A percentile compares a stretch with the other conserved stretches of the same genome.
Conservation (phyloP, 805 yeast genomes). For the Metschnikowia continentalis region DNA sequence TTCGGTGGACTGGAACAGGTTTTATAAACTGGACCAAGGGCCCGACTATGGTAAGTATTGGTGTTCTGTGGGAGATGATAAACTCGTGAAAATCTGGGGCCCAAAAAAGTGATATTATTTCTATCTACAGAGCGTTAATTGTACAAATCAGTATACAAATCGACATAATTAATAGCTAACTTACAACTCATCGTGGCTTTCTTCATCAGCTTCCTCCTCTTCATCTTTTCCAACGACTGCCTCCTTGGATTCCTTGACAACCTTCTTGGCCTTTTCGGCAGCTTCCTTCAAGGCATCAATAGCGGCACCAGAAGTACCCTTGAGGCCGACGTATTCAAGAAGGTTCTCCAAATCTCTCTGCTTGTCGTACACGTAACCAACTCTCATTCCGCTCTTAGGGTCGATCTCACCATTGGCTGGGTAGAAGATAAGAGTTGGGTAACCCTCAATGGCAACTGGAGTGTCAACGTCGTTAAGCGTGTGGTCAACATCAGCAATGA, state of each 20-base stretch:
- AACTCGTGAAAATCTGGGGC: conserved; percentile 65
- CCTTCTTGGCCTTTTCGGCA: conserved; percentile 17
- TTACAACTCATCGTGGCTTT: conserved; percentile 39
- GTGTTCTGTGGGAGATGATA: conserved; percentile 87
- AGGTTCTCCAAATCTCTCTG: conserved; percentile 71
- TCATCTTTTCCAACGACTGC: conserved; percentile 12
- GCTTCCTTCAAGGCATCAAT: conserved; percentile 35
- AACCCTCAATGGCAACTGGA: conserved; percentile 64
- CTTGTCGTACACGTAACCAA: conserved; percentile 61
- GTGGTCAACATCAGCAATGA: conserved; percentile 85
- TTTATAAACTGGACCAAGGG: conserved; percentile 17
- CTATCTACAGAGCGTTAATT: not conserved
- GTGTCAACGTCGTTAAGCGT: conserved; percentile 84
- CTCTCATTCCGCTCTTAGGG: conserved; percentile 40
- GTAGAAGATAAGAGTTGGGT: conserved; percentile 87
- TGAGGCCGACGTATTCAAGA: conserved; percentile 63
- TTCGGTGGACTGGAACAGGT: conserved; percentile 68
- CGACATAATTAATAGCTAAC: not conserved
- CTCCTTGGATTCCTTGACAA: conserved; percentile 25
- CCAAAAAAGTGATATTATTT: conserved; percentile 12
- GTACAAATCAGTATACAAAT: not conserved
- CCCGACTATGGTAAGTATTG: conserved; percentile 47
- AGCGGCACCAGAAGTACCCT: conserved; percentile 53
- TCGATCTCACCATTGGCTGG: conserved; percentile 63
- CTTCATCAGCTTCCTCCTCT: conserved; percentile 11